Base-by-base conservation (phyloP, 345 rosid species). In the Geranium brycei region DNA sequence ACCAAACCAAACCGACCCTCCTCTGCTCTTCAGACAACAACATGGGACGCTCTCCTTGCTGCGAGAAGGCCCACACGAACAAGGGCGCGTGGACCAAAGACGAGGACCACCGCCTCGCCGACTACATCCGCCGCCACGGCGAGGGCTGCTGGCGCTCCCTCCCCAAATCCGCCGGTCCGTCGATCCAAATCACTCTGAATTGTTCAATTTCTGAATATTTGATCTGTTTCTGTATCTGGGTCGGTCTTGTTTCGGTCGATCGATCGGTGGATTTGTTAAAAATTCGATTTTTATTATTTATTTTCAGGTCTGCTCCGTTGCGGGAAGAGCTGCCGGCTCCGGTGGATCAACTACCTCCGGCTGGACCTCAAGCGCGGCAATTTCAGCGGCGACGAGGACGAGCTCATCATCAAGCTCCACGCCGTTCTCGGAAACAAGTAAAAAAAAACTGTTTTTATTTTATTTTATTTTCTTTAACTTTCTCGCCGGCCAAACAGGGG, bases 111-210 rank as follows among this genome's bases (percentile, higher is more conserved):
- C 88, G 89, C 65, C 91, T 90, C 58, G 66, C 85, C 64, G 82
- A 83, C 58, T 84, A 87, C 58, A 90, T 90, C 68, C 84, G 90
- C 40, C 51, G 60, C 53, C 87, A 90, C 19, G 96, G 96, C 19
- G 95, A 90, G 74, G 95, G 96, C 53, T 85, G 90, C 74, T 90
- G 96, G 96, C 89, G 95, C 15, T 90, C 96, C 30, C 91, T 87
- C 15, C 96, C 96, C 2, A 87, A 82, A 77, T 72, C 96, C 10
- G 96, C 96, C 14, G 96, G 91, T 87, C 40, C 18, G 60, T 23
- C 0, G 28, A 2, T 23, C 28, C 28, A 23, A 23, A 23, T 23
- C 28, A 23, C 28, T 23, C 28, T 2, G 28, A 23, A 23, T 2
- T 23, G 28, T 23, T 23, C 28, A 23, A 2, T 23, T 23, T 2